phyloP scores from a whole-genome alignment of 805 yeast genomes.

The Osmozyma mogii region DNA sequence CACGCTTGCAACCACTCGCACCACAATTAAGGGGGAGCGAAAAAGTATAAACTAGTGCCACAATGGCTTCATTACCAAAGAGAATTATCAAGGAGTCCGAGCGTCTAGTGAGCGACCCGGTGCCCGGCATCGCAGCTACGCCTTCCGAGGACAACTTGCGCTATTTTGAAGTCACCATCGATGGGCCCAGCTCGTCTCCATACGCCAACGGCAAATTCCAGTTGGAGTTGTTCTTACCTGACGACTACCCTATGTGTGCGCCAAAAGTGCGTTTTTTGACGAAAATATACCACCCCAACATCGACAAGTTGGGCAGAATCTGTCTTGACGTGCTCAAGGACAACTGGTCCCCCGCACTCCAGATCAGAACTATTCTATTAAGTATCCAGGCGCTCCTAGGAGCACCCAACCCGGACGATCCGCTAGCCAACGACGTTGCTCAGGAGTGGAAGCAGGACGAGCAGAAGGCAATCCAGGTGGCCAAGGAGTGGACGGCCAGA shows the following conservation, averaged over 20 bases:
- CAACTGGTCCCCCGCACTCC: constrained; percentile 97
- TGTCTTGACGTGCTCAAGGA: constrained; percentile 91
- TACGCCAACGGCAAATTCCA: constrained; percentile 77
- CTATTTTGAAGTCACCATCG: constrained; percentile 84
- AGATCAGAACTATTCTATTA: constrained; percentile 83
- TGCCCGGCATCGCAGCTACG: constrained; percentile 86
- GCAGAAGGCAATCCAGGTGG: constrained; percentile 69
- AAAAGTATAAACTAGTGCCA: too few relatives aligned
- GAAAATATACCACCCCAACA: constrained; percentile 93
- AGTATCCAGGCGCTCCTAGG: constrained; percentile 91
- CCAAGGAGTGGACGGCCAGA: constrained; percentile 63
- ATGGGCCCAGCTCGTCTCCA: constrained; percentile 88
- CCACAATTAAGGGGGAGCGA: too few relatives aligned
- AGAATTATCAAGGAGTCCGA: constrained; percentile 97
- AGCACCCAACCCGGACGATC: constrained; percentile 97
- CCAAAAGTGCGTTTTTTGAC: constrained; percentile 94
- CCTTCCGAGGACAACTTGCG: constrained; percentile 94
- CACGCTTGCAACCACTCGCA: too few relatives aligned
- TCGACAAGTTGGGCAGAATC: constrained; percentile 89
- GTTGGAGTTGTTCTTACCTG: constrained; percentile 84
- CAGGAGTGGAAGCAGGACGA: constrained; percentile 92
- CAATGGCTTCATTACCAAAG: constrained; percentile 67
- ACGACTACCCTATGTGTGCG: constrained; percentile 96
- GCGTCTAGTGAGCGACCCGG: constrained; percentile 86
- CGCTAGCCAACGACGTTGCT: constrained; percentile 96